Conservation (phyloP, 371 early-diverging fungal species). For the Mucor mucedo region DNA sequence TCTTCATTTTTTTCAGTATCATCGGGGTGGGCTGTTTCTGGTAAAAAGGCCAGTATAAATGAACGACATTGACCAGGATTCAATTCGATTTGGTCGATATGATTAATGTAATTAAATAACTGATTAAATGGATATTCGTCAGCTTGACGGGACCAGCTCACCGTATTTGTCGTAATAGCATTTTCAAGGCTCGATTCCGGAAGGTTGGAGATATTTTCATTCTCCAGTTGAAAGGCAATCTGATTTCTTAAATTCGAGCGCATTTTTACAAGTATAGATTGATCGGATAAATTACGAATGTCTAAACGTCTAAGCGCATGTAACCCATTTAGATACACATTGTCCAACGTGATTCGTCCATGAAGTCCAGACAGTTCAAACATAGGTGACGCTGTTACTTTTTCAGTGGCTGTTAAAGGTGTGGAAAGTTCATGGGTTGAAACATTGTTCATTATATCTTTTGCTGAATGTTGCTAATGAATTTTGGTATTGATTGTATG, state of each 20-base stretch:
- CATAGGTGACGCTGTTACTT: constrained; percentile 23
- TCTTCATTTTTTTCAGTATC: constrained; percentile 28
- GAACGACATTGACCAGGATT: constrained; percentile 64
- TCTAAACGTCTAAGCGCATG: constrained; percentile 79
- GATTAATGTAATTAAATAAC: constrained; percentile 88
- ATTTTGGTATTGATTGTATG: too few relatives aligned
- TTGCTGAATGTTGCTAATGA: too few relatives aligned
- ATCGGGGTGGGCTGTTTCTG: constrained; percentile 38
- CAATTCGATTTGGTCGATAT: constrained; percentile 78
- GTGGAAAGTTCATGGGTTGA: neutral
- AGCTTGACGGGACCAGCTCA: constrained; percentile 55
- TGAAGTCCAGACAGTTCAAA: constrained; percentile 65
- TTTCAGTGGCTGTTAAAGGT: neutral
- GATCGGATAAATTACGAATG: constrained; percentile 70
- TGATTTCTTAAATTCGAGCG: constrained; percentile 83
- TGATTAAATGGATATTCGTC: constrained; percentile 80
- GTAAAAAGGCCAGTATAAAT: constrained; percentile 81
- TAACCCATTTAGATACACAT: constrained; percentile 83
- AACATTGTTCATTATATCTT: constrained; percentile 6
- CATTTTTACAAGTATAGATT: constrained; percentile 72
- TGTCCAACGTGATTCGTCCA: constrained; percentile 66
- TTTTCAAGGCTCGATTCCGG: constrained; percentile 22
- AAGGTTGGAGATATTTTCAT: constrained; percentile 74
- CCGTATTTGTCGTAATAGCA: constrained; percentile 63
- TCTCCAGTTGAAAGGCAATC: constrained; percentile 85